Evolutionary conservation across 345 rosid genomes (phyloP).

Genomic region (Heritiera littoralis): DNA sequence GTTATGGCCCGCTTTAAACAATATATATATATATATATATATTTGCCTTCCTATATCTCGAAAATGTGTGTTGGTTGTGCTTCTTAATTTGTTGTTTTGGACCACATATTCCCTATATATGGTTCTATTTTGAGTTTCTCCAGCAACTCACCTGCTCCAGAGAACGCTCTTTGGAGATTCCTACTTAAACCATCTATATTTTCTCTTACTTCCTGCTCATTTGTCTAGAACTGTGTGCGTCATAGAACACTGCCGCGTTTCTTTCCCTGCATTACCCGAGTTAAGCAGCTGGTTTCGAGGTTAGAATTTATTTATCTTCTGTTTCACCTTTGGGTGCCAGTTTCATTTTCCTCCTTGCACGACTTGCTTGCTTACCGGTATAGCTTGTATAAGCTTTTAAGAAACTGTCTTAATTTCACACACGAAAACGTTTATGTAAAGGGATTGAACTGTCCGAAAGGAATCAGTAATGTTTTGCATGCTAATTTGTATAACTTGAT

Average conservation of each 20-base stretch:
- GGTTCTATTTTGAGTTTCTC: background rate
- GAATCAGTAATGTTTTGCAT: background rate
- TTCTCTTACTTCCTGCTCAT: too few species aligned
- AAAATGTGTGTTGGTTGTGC: conserved; percentile 18
- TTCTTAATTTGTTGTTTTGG: background rate
- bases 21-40: background rate
- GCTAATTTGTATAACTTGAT: background rate
- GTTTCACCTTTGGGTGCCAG: background rate
- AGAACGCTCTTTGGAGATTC: too few species aligned
- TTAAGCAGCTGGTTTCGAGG: background rate
- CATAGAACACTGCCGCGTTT: background rate
- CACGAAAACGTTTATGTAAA: background rate
- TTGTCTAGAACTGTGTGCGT: too few species aligned
- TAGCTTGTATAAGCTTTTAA: background rate
- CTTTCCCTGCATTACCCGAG: background rate
- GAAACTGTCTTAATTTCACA: background rate
- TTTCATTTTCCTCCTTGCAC: background rate
- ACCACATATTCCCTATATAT: background rate
- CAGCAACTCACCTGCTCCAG: conserved; percentile 13
- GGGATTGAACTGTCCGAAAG: background rate
- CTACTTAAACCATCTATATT: too few species aligned
- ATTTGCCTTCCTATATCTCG: background rate
- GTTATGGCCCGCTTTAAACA: background rate
- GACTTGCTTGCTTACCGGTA: background rate
- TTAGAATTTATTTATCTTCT: background rate